Evolutionary conservation across 495 filamentous ascomycete species (phyloP), one percentile per base, ranked within the genome.

Genomic region (Penicillium arizonense): DNA sequence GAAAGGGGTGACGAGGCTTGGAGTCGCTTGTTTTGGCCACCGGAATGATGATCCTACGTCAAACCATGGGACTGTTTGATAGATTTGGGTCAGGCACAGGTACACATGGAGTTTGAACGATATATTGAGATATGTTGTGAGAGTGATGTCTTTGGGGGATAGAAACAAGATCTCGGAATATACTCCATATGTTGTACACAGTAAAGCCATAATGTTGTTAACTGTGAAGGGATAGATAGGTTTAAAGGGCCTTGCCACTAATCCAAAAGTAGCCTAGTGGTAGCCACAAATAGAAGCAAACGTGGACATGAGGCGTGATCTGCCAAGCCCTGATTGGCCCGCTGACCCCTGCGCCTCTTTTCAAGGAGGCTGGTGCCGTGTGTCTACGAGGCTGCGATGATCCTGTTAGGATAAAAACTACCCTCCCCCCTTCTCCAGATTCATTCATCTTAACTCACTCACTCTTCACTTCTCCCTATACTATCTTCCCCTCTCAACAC

Each of bases 251-350:
- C 6, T 8, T 30, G 10, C 18, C 18, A 18, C 40, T 26, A 41
- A 9, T 28, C 44, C 32, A 4, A 1, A 47, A 47, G 3, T 21
- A 43, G 62, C 32, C 36, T 63, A 63, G 62, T 36, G 51, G 12
- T 16, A 10, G 36, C 50, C 58, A 53, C 48, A 52, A 67, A 67
- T 67, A 67, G 63, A 59, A 67, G 50, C 61, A 34, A 61, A 57
- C 55, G 61, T 64, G 61, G 62, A 50, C 48, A 40, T 38, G 57
- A n/a, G 24, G 35, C 35, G 46, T 54, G 58, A 43, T 13, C 30
- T 12, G 30, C 24, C 30, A 26, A 21, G 26, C 38, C 13, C 28
- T 58, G 33, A 63, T 61, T 64, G 57, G 58, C 12, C 28, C 6
- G 16, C n/a, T 46, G 34, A 37, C 44, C 34, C 52, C 61, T 63